Evolutionary conservation across 2,329 filamentous ascomycete genomes (phyloP).

Genomic region (Esteya vermicola): DNA sequence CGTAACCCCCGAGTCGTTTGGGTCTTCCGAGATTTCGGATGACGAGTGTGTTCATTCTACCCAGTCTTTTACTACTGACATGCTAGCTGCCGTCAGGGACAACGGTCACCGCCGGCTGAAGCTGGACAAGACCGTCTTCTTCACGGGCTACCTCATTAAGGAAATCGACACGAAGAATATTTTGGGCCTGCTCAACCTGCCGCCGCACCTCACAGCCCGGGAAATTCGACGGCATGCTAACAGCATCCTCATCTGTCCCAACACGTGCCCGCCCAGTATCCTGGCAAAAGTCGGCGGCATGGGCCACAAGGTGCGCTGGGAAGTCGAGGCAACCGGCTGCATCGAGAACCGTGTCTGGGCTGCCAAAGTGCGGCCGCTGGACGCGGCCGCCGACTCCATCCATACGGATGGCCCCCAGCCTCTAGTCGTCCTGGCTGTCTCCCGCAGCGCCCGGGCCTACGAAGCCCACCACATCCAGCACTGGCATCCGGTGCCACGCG

Average conservation of each 20-base stretch:
- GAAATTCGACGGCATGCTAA: slow-evolving; percentile 76
- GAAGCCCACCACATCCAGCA: slow-evolving; percentile 71
- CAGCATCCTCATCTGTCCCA: slow-evolving; percentile 78
- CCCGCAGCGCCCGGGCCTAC: slow-evolving; percentile 59
- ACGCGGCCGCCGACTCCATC: slow-evolving; percentile 39
- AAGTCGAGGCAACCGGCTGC: slow-evolving; percentile 61
- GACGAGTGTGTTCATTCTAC: too few species aligned
- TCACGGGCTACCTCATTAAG: slow-evolving; percentile 79
- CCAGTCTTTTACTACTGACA: too few species aligned
- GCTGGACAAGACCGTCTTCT: slow-evolving; percentile 80
- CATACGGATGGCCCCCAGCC: slow-evolving; percentile 71
- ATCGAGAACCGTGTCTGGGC: slow-evolving; percentile 81
- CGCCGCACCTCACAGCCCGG: slow-evolving; percentile 37
- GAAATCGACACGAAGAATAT: slow-evolving; percentile 58
- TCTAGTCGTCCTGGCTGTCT: slow-evolving; percentile 68
- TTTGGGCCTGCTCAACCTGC: slow-evolving; percentile 53
- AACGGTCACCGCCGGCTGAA: slow-evolving; percentile 34
- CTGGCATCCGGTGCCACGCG: slow-evolving; percentile 63
- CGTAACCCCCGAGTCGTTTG: too few species aligned
- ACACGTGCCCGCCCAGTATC: slow-evolving; percentile 56
- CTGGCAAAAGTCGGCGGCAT: slow-evolving; percentile 78
- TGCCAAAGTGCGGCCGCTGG: slow-evolving; percentile 60
- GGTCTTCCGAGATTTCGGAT: too few species aligned
- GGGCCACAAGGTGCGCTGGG: slow-evolving; percentile 71
- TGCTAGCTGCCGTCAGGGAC: too few species aligned